Percentiles rank a stretch among this genome's conserved stretches.
Conservation (phyloP, 1,284 basidiomycete genomes). For the Filobasidium uniguttulatum region DNA sequence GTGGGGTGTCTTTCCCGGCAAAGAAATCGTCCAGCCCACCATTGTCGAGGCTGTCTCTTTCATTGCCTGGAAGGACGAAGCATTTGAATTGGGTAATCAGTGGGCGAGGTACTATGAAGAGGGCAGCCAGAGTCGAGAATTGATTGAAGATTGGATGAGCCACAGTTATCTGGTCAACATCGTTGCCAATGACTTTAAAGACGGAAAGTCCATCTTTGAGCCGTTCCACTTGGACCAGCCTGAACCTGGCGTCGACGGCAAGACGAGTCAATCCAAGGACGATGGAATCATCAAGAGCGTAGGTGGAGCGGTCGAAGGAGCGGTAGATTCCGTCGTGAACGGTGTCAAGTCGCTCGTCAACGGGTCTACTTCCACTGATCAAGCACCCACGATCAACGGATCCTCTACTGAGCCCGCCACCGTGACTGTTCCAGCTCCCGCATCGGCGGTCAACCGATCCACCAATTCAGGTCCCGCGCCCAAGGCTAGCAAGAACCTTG, state of each 20-base stretch:
- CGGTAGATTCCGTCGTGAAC: conserved; percentile 13
- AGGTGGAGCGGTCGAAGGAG: conserved; percentile 4
- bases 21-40: conserved; percentile 95
- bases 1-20: conserved; percentile 98
- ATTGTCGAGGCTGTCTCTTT: conserved; percentile 72
- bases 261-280: not conserved
- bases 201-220: conserved; percentile 67
- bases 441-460: not conserved
- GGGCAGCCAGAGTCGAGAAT: conserved; percentile 55
- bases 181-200: conserved; percentile 91
- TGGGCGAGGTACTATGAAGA: conserved; percentile 85
- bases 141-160: conserved; percentile 69
- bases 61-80: conserved; percentile 60
- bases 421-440: not conserved
- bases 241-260: not conserved
- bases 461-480: conserved; percentile 4
- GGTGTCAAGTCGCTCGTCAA: conserved; percentile 20
- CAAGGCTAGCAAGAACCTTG: conserved; percentile 18
- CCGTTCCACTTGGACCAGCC: conserved; percentile 49
- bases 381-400: not conserved
- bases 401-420: not conserved
- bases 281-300: not conserved
- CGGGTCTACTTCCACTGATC: conserved; percentile 3
- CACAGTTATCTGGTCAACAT: conserved; percentile 84
- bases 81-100: conserved; percentile 84